Evolutionary conservation across 1,284 basidiomycete species (phyloP).

Genomic region (Coniferiporia weirii): DNA sequence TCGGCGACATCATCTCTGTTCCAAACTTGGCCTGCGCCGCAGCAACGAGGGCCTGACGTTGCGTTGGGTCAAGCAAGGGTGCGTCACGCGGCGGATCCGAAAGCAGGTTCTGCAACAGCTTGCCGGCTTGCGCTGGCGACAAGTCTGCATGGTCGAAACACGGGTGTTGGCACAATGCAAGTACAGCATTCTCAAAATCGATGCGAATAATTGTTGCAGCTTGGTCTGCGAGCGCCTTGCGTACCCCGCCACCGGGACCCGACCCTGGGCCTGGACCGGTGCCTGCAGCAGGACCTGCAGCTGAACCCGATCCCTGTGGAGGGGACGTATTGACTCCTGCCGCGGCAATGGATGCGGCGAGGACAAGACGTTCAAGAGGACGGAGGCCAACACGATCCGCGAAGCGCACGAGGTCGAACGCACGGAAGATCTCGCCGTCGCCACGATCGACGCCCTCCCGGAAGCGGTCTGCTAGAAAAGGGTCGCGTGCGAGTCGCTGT

Average conservation of each 20-base stretch:
- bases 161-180: constrained; percentile 68
- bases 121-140: constrained; percentile 65
- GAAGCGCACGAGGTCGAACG: constrained; percentile 77
- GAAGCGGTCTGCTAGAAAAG: constrained; percentile 80
- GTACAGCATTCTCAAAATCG: constrained; percentile 72
- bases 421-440: constrained; percentile 72
- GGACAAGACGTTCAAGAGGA: constrained; percentile 73
- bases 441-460: constrained; percentile 82
- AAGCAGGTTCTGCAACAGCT: constrained; percentile 76
- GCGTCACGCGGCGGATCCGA: constrained; percentile 52
- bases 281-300: not conserved
- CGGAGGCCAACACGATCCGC: constrained; percentile 70
- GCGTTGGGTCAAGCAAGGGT: constrained; percentile 61
- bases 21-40: constrained; percentile 76
- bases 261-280: not conserved
- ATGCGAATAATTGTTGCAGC: constrained; percentile 61
- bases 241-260: constrained; percentile 29
- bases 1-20: constrained; percentile 44
- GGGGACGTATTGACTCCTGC: constrained; percentile 31
- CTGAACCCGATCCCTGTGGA: no score
- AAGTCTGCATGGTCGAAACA: constrained; percentile 79
- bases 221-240: constrained; percentile 66
- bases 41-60: constrained; percentile 66
- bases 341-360: constrained; percentile 68
- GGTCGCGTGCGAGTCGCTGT: constrained; percentile 80